These are phyloP conservation scores for Periconia digitata DNA, from an alignment of 2,329 filamentous ascomycete genomes.

Conservation along the genomic window DNA sequence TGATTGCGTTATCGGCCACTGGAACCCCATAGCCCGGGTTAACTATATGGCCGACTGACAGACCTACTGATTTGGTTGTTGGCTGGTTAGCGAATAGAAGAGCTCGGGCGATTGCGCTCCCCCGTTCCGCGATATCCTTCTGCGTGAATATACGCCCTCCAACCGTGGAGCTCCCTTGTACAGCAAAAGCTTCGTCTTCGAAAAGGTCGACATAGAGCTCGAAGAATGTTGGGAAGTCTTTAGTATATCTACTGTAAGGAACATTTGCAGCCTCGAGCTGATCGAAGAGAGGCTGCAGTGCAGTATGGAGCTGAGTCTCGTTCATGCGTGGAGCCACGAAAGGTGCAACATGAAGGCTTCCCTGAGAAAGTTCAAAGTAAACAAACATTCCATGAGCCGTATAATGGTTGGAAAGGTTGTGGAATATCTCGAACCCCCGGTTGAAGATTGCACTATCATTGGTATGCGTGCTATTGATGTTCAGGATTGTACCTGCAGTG, in stretches of 20 bases:
- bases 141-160: slow-evolving; percentile 38
- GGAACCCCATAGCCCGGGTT: slow-evolving; percentile 33
- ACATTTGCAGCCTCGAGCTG: slow-evolving; percentile 33
- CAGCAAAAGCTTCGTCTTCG: slow-evolving; percentile 29
- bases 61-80: slow-evolving; percentile 20
- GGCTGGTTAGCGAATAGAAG: slow-evolving; percentile 27
- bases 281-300: slow-evolving; percentile 31
- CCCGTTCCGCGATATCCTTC: slow-evolving; percentile 26
- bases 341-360: slow-evolving; percentile 34
- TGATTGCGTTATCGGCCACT: slow-evolving; percentile 36
- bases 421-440: slow-evolving; percentile 35
- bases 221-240: slow-evolving; percentile 38
- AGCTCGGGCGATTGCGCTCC: slow-evolving; percentile 27
- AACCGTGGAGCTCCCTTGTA: slow-evolving; percentile 31
- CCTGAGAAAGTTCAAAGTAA: slow-evolving; percentile 34
- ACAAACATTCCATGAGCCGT: slow-evolving; percentile 38
- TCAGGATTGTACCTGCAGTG: slow-evolving; percentile 34
- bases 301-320: slow-evolving; percentile 24
- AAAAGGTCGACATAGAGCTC: slow-evolving; percentile 42
- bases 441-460: slow-evolving; percentile 31
- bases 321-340: slow-evolving; percentile 38
- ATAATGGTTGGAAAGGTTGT: slow-evolving; percentile 38
- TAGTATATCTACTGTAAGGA: slow-evolving; percentile 31
- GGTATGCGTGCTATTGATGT: slow-evolving; percentile 41
- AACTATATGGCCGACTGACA: slow-evolving; percentile 38